Evolutionary conservation across 73 alveolate species (phyloP).

Genomic region (Loxodes magnus): DNA sequence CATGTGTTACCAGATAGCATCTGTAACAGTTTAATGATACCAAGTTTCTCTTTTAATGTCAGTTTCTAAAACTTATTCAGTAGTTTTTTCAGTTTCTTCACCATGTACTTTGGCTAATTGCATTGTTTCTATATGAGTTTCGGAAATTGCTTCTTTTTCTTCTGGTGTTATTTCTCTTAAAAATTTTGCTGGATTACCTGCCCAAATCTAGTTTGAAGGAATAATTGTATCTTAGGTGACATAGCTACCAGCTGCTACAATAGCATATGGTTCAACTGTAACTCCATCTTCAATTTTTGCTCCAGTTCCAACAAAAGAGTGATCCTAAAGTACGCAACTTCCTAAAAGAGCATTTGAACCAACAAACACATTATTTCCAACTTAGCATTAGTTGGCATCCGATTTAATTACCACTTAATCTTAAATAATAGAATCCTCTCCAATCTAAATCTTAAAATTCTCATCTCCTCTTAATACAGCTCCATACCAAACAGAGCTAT

Average conservation of each 20-base stretch:
- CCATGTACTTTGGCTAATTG: constrained; percentile 30
- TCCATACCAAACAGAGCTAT: constrained; percentile 44
- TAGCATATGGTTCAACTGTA: constrained; percentile 33
- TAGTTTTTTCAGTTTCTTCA: constrained; percentile 45
- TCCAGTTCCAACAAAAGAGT: constrained; percentile 52
- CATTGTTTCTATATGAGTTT: constrained; percentile 18
- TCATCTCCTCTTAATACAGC: constrained; percentile 36
- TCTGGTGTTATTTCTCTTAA: constrained; percentile 46
- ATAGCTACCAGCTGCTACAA: constrained; percentile 58
- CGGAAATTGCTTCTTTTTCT: constrained; percentile 39
- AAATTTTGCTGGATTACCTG: constrained; percentile 56
- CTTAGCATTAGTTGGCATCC: constrained; percentile 20
- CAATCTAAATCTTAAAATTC: constrained; percentile 20
- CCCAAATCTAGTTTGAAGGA: constrained; percentile 53
- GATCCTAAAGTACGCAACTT: constrained; percentile 27
- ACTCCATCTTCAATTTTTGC: constrained; percentile 30
- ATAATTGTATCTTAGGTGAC: constrained; percentile 26
- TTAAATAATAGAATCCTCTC: constrained; percentile 33
- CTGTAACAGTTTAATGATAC: background rate
- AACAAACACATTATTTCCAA: constrained; percentile 35
- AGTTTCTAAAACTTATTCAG: constrained; percentile 15
- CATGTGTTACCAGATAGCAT: background rate
- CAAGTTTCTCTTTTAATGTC: constrained; percentile 3
- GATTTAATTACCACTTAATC: constrained; percentile 19
- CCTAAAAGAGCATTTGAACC: constrained; percentile 39